Evolutionary conservation across 2,329 filamentous ascomycete genomes (phyloP), one percentile per base, ranked within the genome.

Genomic region (Tolypocladium pustulatum): DNA sequence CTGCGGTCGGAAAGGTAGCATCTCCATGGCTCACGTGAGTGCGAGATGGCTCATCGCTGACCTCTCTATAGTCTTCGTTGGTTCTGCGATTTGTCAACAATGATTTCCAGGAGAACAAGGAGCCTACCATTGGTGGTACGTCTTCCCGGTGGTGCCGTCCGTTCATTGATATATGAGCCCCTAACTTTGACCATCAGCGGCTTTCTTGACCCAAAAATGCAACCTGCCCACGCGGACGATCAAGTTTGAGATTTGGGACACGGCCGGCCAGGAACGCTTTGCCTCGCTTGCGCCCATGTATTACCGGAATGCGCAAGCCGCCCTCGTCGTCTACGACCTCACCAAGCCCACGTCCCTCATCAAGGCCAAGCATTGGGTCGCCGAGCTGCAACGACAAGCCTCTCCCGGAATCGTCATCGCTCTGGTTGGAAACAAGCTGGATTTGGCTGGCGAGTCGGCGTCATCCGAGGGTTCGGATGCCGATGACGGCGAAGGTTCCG

Each of bases 91-190:
- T 99, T 76, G 94, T 99, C 72, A 97, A 97, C 82, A 94, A 99
- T 78, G 93, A 97, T 76, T 99, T 99, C 71, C 94, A 99, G 80
- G 94, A 97, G 78, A 97, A 97, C 78, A 97, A 97, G 81, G 94
- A 99, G 75, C 94, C 94, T 62, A 99, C 94, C 65, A 99, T 99
- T 76, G 94, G 94, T 81, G 91, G 91, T 95, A 82, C 64, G 82
- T 75, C 57, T 58, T 38, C 49, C 63, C 55, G 56, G 60, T 56
- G 53, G 40, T 49, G 43, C 63, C 58, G 62, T 61, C 36, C 34
- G 17, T 25, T 56, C 12, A 25, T 40, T 54, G 25, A 30, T 51
- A 36, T 4, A 27, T 30, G 55, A 10, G 20, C 9, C 10, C 20
- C 53, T 56, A 15, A 27, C 54, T 40, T 10, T 22, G 17, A 34